phyloP scores from a whole-genome alignment of 2,329 filamentous ascomycete species.

The Chaetomium sp. region DNA sequence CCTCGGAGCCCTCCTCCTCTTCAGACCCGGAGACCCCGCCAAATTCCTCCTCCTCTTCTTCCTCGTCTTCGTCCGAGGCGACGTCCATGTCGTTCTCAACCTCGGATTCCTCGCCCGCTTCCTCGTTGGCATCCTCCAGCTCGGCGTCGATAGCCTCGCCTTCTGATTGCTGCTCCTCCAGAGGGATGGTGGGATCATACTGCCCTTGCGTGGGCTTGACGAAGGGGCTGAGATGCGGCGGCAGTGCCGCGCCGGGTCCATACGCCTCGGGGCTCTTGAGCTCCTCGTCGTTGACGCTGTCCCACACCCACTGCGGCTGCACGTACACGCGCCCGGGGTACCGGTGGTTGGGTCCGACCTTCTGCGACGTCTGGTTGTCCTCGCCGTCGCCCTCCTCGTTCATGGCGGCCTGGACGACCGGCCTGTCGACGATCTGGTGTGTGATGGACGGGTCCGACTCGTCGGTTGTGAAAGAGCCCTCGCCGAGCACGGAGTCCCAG shows the following conservation, averaged over 20 bases:
- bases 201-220: constrained; percentile 83
- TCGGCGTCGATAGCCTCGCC: constrained; percentile 76
- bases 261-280: constrained; percentile 86
- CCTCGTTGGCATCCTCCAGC: constrained; percentile 56
- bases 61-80: constrained; percentile 49
- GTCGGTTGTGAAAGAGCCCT: constrained; percentile 87
- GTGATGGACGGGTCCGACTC: constrained; percentile 88
- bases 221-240: constrained; percentile 94
- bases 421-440: constrained; percentile 93
- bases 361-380: constrained; percentile 65
- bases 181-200: constrained; percentile 85
- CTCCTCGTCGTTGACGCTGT: constrained; percentile 89
- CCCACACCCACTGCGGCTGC: constrained; percentile 99
- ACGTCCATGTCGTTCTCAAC: constrained; percentile 44
- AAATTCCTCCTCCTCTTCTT: constrained; percentile 48
- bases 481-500: constrained; percentile 89
- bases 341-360: constrained; percentile 64
- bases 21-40: constrained; percentile 46
- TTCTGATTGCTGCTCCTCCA: constrained; percentile 86
- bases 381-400: constrained; percentile 54
- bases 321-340: constrained; percentile 92
- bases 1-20: constrained; percentile 51
- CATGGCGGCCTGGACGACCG: constrained; percentile 65
- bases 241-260: constrained; percentile 83
- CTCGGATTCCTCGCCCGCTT: constrained; percentile 49